phyloP scores from a whole-genome alignment of 306 rosid genomes.

The Delonix regia region DNA sequence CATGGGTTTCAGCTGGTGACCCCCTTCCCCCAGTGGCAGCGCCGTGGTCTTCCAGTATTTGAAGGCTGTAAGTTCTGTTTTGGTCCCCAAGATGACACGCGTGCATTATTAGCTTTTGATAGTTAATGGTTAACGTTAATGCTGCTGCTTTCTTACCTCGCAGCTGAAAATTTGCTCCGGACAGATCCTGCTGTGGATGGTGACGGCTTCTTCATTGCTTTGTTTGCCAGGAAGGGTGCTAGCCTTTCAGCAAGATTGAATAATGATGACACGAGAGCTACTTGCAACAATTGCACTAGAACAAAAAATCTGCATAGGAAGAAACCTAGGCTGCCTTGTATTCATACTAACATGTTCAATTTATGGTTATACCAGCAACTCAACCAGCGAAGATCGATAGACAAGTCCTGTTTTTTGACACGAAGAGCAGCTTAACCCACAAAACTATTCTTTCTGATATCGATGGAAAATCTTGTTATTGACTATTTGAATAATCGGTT shows the following conservation, averaged over 20 bases:
- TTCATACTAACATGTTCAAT: slow-evolving; percentile 41
- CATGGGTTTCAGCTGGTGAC: slow-evolving; percentile 61
- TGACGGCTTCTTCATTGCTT: slow-evolving; percentile 88
- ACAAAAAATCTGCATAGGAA: slow-evolving; percentile 15
- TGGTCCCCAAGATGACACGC: not conserved
- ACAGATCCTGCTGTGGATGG: slow-evolving; percentile 73
- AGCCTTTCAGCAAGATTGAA: not conserved
- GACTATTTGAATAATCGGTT: too few species aligned
- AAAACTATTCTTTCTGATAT: not conserved
- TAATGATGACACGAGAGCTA: not conserved
- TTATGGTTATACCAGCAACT: slow-evolving; percentile 37
- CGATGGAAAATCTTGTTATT: too few species aligned
- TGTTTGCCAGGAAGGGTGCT: slow-evolving; percentile 50
- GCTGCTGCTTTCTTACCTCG: slow-evolving; percentile 13
- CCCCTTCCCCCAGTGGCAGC: slow-evolving; percentile 66
- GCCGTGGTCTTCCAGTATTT: slow-evolving; percentile 70
- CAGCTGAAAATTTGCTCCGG: slow-evolving; percentile 65
- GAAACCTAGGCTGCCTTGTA: slow-evolving; percentile 3
- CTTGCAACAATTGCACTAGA: not conserved
- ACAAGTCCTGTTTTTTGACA: not conserved
- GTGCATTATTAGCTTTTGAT: not conserved
- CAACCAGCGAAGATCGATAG: not conserved
- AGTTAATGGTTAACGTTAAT: not conserved
- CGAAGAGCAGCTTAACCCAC: not conserved
- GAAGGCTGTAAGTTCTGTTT: slow-evolving; percentile 63